Base-by-base conservation (phyloP, 2,329 filamentous ascomycete species). In the Cladosporium sp. region DNA sequence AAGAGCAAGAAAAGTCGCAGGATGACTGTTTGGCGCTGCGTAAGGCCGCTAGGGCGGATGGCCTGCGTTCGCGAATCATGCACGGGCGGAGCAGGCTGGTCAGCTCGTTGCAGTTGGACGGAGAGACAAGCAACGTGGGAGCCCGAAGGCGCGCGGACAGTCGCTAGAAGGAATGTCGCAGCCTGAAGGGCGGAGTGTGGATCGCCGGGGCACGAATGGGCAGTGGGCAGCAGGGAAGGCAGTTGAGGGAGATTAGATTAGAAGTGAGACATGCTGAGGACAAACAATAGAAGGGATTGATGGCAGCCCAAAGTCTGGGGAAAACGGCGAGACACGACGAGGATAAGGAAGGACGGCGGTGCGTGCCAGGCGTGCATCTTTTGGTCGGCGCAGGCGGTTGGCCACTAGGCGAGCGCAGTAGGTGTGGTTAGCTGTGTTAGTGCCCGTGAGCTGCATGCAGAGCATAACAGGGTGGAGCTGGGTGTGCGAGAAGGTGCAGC, bases 11-110 rank as follows among this genome's bases (percentile, higher is more conserved):
- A 63, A 63, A 55, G 59, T 33, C 60, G 29, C 33, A 44, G 59
- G 68, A 70, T 74, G 71, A 74, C 68, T 72, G 72, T 73, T 72
- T 72, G 71, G 37, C 69, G 70, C 69, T 62, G 59, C 59, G 60
- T 55, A 56, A 56, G 61, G 61, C 69, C 65, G 60, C 67, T 66
- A 59, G 64, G 62, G 62, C 69, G 46, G 66, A 62, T 49, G 50
- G 64, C 40, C 40, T 65, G 59, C 59, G 53, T 67, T 62, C 62
- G 68, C 69, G 66, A 68, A 68, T 70, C 66, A 67, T 70, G 69
- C 69, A 66, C 63, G 31, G 61, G 53, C 63, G 67, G 65, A 59
- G n/a, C 35, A 63, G 60, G 46, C 33, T 21, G 60, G 60, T 63
- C 60, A 55, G 35, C 28, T 23, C 3, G 50, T 23, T 46, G 37